phyloP scores from a whole-genome alignment of 106 monocot species.

The Platanthera zijinensis region DNA sequence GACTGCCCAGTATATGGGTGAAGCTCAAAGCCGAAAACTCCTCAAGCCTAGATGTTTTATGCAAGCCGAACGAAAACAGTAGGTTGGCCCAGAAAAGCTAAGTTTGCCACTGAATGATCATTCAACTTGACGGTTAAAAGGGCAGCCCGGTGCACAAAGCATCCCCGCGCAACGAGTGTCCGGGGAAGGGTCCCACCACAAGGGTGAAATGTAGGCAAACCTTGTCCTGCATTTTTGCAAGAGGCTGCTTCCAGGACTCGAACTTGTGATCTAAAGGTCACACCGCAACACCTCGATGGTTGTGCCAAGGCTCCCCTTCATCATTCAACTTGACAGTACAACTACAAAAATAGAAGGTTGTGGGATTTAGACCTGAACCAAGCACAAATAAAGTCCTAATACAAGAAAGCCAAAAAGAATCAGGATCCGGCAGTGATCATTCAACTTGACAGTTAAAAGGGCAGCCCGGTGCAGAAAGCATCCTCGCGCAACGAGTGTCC shows the following conservation, averaged over 20 bases:
- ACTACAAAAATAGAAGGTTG: background rate
- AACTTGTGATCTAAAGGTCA: too few relatives aligned
- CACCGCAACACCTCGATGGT: too few relatives aligned
- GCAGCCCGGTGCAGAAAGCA: too few relatives aligned
- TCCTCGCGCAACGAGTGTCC: too few relatives aligned
- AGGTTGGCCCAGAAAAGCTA: background rate
- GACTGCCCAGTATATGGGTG: background rate
- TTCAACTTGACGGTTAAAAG: background rate
- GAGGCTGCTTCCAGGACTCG: too few relatives aligned
- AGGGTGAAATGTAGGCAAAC: too few relatives aligned
- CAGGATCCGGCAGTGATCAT: background rate
- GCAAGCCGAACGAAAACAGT: background rate
- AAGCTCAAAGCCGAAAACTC: background rate
- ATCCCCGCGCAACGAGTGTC: too few relatives aligned
- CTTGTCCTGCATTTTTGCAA: too few relatives aligned
- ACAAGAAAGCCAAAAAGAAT: background rate
- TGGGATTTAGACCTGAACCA: background rate
- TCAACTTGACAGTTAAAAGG: background rate
- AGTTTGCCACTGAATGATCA: background rate
- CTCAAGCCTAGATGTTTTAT: background rate
- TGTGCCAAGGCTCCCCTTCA: too few relatives aligned
- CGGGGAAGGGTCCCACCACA: too few relatives aligned
- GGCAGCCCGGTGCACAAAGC: too few relatives aligned
- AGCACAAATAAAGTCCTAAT: background rate
- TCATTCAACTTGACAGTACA: background rate